Conservation (phyloP, 495 filamentous ascomycete species). For the Xeromyces bisporus region DNA sequence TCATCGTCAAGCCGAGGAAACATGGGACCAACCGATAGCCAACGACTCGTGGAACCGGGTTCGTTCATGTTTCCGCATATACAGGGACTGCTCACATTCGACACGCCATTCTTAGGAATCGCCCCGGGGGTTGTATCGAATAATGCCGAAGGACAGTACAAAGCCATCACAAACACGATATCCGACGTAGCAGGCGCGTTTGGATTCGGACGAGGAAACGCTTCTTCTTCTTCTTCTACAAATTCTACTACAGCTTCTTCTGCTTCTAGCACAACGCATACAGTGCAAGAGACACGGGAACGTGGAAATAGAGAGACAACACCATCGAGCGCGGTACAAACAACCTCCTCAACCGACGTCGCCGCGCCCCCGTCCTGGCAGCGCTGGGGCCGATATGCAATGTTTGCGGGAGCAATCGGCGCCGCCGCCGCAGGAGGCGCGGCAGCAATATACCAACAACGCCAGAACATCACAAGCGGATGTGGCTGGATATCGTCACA, state of each 20-base stretch:
- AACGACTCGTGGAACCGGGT: conserved; percentile 13
- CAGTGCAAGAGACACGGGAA: too few relatives aligned
- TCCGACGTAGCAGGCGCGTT: conserved; percentile 42
- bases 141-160: conserved; percentile 72
- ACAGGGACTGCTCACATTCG: conserved; percentile 80
- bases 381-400: conserved; percentile 66
- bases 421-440: conserved; percentile 77
- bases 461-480: conserved; percentile 55
- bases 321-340: conserved; percentile 8
- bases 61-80: conserved; percentile 50
- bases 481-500: conserved; percentile 74
- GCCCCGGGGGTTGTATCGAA: conserved; percentile 78
- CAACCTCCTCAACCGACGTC: conserved; percentile 26
- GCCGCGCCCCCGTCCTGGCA: conserved; percentile 43
- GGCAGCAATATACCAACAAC: conserved; percentile 70
- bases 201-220: conserved; percentile 32
- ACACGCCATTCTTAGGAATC: conserved; percentile 88
- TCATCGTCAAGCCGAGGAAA: conserved; percentile 4
- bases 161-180: conserved; percentile 51
- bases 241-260: conserved; percentile 5
- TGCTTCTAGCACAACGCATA: conserved; percentile 5
- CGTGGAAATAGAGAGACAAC: background rate
- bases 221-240: conserved; percentile 4
- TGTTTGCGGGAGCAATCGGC: conserved; percentile 64
- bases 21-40: conserved; percentile 10